phyloP scores from a whole-genome alignment of 1,139 yeast genomes.

The Suhomyces yuchorum region DNA sequence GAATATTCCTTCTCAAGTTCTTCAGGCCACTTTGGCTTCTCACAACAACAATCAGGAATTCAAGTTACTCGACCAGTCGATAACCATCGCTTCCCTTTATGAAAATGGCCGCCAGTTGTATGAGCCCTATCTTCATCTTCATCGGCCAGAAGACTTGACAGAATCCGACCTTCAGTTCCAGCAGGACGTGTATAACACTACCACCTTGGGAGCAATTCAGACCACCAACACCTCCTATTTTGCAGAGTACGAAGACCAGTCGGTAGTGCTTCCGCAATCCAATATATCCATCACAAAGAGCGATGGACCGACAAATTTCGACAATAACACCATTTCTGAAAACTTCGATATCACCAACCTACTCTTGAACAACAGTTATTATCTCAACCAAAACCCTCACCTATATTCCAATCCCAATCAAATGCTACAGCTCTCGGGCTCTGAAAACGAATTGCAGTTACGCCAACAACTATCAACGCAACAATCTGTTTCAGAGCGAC shows the following conservation, averaged over 20 bases:
- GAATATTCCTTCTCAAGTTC: constrained; percentile 3
- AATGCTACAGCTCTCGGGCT: not conserved
- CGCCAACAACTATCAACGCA: constrained; percentile 1
- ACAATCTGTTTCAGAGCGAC: not conserved
- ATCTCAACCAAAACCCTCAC: constrained; percentile 7
- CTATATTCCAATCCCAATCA: not conserved
- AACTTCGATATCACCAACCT: constrained; percentile 28
- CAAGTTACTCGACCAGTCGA: constrained; percentile 41
- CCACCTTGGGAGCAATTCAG: not conserved
- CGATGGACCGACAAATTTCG: constrained; percentile 13
- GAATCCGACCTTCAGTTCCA: constrained; percentile 39
- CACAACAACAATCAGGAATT: not conserved
- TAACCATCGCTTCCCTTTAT: constrained; percentile 45
- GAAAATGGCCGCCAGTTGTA: constrained; percentile 35
- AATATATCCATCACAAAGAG: not conserved
- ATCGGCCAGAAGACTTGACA: constrained; percentile 31
- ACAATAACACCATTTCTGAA: constrained; percentile 22
- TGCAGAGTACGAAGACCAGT: not conserved
- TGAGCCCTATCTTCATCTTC: constrained; percentile 36
- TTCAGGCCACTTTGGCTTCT: not conserved
- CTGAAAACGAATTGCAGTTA: not conserved
- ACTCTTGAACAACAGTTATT: constrained; percentile 22
- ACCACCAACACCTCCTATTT: not conserved
- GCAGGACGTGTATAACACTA: constrained; percentile 24
- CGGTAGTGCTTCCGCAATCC: not conserved